These are phyloP conservation scores for Chlorella sp. DNA, from an alignment of 139 green algal genomes.

Conservation along the genomic window DNA sequence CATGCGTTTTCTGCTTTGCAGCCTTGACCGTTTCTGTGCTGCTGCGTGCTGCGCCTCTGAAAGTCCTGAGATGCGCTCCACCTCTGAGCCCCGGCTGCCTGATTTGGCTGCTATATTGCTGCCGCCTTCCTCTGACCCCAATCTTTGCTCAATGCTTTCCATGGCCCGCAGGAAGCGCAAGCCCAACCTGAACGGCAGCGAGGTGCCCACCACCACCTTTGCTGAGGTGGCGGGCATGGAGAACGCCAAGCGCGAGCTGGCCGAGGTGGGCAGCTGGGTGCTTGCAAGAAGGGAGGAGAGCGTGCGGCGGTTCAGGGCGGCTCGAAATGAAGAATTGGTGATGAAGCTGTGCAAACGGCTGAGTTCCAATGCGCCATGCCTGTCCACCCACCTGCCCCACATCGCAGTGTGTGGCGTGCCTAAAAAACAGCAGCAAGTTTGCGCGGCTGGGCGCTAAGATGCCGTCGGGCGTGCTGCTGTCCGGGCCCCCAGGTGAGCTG, in stretches of 20 bases:
- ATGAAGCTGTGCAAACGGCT: too few relatives aligned
- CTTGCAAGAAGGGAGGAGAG: background rate
- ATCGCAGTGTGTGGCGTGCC: slow-evolving; percentile 89
- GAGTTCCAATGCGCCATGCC: background rate
- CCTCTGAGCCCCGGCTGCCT: background rate
- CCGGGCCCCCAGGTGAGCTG: slow-evolving; percentile 55
- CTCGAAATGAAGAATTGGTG: too few relatives aligned
- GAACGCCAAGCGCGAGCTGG: slow-evolving; percentile 86
- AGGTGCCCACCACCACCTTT: slow-evolving; percentile 64
- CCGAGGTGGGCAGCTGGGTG: background rate
- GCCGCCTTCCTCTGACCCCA: background rate
- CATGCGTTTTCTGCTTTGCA: too few relatives aligned
- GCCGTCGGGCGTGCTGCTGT: slow-evolving; percentile 81
- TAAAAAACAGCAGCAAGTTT: slow-evolving; percentile 74
- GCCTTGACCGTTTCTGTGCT: too few relatives aligned
- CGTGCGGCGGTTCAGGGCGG: too few relatives aligned
- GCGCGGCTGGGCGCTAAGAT: slow-evolving; percentile 72
- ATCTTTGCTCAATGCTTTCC: background rate
- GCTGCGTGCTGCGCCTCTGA: background rate
- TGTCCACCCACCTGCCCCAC: background rate
- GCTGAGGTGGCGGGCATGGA: slow-evolving; percentile 87
- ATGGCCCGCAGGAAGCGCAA: slow-evolving; percentile 9
- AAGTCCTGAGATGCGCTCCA: too few relatives aligned
- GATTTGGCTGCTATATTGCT: background rate
- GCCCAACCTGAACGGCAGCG: background rate